A percentile compares a stretch with the other conserved stretches of the same genome.
Evolutionary conservation across 2,329 filamentous ascomycete species (phyloP).

Genomic region (Aspergillus pseudoterreus): DNA sequence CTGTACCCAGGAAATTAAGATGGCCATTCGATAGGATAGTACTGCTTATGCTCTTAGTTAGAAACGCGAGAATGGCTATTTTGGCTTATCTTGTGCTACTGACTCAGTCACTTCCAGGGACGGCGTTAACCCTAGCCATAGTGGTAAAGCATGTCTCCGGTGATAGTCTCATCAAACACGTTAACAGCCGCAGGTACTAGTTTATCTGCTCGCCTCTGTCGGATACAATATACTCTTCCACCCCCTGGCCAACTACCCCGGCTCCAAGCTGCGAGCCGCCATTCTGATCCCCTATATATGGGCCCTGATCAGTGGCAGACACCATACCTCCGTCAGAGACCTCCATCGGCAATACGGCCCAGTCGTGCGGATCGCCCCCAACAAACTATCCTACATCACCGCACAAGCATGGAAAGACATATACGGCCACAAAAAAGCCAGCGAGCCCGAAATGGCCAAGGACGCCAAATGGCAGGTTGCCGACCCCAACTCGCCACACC

Average conservation of each 20-base stretch:
- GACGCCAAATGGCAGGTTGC: background rate
- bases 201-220: background rate
- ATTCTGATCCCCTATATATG: background rate
- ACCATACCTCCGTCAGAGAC: background rate
- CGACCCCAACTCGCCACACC: background rate
- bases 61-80: no score
- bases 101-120: no score
- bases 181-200: background rate
- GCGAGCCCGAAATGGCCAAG: background rate
- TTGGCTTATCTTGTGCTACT: no score
- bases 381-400: background rate
- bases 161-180: no score
- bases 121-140: no score
- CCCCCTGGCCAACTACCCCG: background rate
- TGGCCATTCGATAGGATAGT: no score
- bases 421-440: background rate
- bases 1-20: no score
- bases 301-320: background rate
- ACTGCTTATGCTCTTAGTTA: no score
- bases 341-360: background rate
- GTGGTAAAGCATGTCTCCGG: no score
- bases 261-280: background rate
- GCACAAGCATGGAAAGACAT: constrained; percentile 2
- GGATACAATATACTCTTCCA: background rate
- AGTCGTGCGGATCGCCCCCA: background rate